A percentile compares a stretch with the other conserved stretches of the same genome.
phyloP scores from a whole-genome alignment of 768 basidiomycete species.

The Rhodotorula babjevae region DNA sequence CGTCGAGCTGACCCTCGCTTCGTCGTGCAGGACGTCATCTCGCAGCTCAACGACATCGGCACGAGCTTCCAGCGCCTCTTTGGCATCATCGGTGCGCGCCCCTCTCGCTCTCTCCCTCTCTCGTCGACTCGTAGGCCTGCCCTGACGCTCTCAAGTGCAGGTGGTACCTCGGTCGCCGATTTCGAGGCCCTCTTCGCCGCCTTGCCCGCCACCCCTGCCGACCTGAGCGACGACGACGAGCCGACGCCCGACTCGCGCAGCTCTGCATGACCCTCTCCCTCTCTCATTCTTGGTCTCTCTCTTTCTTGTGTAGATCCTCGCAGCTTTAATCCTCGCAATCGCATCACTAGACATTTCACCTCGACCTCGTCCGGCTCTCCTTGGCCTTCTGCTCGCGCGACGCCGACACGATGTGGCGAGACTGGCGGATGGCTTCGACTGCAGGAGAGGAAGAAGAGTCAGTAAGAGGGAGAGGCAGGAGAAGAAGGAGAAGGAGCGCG shows the following conservation, averaged over 20 bases:
- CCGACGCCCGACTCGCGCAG: background rate
- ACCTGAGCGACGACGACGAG: background rate
- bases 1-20: background rate
- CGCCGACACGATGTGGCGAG: background rate
- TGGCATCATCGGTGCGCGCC: conserved; percentile 56
- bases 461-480: background rate
- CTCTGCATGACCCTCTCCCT: background rate
- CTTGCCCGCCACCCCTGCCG: background rate
- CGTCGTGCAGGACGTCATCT: conserved; percentile 62
- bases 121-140: background rate
- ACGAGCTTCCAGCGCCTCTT: conserved; percentile 78
- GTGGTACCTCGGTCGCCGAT: conserved; percentile 16
- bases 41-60: conserved; percentile 81
- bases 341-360: background rate
- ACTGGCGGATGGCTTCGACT: conserved; percentile 4
- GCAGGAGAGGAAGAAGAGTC: too few relatives aligned
- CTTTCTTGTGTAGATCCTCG: too few relatives aligned
- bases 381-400: background rate
- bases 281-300: background rate
- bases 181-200: conserved; percentile 34
- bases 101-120: too few relatives aligned
- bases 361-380: background rate
- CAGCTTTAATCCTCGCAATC: too few relatives aligned
- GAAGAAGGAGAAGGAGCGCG: too few relatives aligned
- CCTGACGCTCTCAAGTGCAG: background rate